Percentiles rank a stretch among this genome's conserved stretches.
Conservation (phyloP, 768 basidiomycete genomes). For the Goffeauzyma gilvescens region DNA sequence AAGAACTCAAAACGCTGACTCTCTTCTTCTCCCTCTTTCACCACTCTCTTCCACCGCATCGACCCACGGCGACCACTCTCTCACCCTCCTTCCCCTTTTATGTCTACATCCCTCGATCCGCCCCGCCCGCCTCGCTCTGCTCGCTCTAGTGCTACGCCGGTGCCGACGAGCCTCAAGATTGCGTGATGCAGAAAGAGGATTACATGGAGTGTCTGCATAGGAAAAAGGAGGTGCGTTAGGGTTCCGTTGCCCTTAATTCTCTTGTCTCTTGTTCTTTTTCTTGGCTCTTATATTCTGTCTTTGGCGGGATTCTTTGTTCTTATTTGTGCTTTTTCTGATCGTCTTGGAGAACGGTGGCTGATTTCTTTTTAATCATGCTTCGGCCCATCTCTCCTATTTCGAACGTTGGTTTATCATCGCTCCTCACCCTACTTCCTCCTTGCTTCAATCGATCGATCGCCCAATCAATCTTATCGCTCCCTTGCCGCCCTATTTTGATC, state of each 20-base stretch:
- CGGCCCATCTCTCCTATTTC: too few species aligned
- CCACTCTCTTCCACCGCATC: neutral
- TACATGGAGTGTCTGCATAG: conserved; percentile 84
- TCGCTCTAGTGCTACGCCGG: conserved; percentile 59
- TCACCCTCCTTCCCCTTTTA: conserved; percentile 22
- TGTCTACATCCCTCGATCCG: conserved; percentile 22
- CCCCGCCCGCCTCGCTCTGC: too few species aligned
- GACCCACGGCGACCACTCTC: too few species aligned
- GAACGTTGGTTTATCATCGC: too few species aligned
- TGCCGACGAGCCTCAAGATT: conserved; percentile 55
- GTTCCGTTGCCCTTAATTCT: too few species aligned
- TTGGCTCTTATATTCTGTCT: conserved; percentile 1
- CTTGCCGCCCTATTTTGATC: neutral
- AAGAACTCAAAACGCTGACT: neutral
- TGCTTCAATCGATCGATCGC: too few species aligned
- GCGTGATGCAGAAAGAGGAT: conserved; percentile 54
- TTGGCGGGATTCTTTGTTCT: too few species aligned
- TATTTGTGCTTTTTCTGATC: neutral
- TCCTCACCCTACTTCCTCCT: too few species aligned
- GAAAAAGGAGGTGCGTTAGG: conserved; percentile 54
- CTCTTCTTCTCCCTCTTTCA: neutral
- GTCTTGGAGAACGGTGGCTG: neutral
- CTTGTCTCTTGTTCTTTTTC: neutral
- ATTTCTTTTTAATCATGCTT: too few species aligned
- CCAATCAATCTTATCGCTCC: neutral